Evolutionary conservation across 1,284 basidiomycete genomes (phyloP).

Genomic region (Cerrena zonata): DNA sequence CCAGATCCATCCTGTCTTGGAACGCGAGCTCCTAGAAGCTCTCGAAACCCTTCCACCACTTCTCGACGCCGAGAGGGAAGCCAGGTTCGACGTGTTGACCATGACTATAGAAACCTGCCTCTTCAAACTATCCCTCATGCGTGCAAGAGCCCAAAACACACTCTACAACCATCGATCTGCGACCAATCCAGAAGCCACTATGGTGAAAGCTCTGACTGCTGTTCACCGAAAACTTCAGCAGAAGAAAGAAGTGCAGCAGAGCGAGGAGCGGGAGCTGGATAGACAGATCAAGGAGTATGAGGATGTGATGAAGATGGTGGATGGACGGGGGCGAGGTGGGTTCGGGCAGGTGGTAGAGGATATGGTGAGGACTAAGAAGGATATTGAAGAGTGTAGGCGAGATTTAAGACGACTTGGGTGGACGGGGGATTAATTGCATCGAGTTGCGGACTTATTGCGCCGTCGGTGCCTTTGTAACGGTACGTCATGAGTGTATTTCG

Average conservation of each 20-base stretch:
- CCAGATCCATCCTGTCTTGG: slow-evolving; percentile 33
- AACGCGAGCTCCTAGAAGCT: slow-evolving; percentile 25
- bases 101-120: slow-evolving; percentile 42
- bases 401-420: slow-evolving; percentile 46
- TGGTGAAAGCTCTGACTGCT: slow-evolving; percentile 31
- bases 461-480: not conserved
- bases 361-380: slow-evolving; percentile 40
- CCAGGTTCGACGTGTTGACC: slow-evolving; percentile 34
- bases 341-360: slow-evolving; percentile 46
- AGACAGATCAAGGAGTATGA: slow-evolving; percentile 39
- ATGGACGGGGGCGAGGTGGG: slow-evolving; percentile 31
- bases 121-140: slow-evolving; percentile 42
- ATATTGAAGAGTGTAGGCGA: slow-evolving; percentile 42
- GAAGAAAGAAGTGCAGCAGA: slow-evolving; percentile 33
- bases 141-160: slow-evolving; percentile 32
- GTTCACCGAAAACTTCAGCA: slow-evolving; percentile 30
- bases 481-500: not conserved
- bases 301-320: slow-evolving; percentile 35
- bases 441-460: too few species aligned
- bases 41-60: slow-evolving; percentile 26
- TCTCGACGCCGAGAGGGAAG: slow-evolving; percentile 24
- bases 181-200: slow-evolving; percentile 16
- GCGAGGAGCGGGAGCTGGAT: slow-evolving; percentile 35
- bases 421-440: slow-evolving; percentile 33
- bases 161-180: slow-evolving; percentile 34